These are phyloP conservation scores for Solanum gracilifrons DNA, from an alignment of 257 asterid genomes.

Conservation along the genomic window DNA sequence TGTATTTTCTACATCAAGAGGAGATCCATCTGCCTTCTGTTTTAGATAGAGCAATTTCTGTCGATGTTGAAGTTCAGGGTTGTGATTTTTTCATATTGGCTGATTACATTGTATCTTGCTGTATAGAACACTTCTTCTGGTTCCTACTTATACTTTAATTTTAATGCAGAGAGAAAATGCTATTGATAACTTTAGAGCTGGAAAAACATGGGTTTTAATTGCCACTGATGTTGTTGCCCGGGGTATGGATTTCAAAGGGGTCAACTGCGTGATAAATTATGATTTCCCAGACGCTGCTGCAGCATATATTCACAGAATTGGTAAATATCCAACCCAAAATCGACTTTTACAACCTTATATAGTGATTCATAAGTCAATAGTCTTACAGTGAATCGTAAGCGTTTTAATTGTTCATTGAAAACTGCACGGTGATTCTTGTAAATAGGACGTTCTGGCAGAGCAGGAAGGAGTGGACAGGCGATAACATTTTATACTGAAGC, in stretches of 20 bases:
- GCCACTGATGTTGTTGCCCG: constrained; percentile 94
- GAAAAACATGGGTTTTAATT: constrained; percentile 89
- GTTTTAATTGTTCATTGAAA: neutral
- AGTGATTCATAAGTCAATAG: neutral
- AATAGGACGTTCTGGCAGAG: constrained; percentile 83
- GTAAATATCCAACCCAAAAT: constrained; percentile 20
- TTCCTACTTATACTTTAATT: neutral
- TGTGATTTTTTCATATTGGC: neutral
- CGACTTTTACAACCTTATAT: neutral
- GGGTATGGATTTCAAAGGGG: constrained; percentile 97
- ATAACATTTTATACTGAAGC: constrained; percentile 73
- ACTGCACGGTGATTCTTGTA: neutral
- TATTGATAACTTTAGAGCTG: constrained; percentile 68
- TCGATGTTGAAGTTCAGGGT: neutral
- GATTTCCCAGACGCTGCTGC: constrained; percentile 87
- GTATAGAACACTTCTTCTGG: neutral
- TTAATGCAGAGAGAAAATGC: constrained; percentile 62
- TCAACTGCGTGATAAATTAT: constrained; percentile 74
- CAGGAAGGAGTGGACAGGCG: constrained; percentile 91
- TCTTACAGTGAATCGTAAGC: neutral
- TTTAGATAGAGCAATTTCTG: neutral
- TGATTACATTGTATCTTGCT: neutral
- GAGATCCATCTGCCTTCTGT: neutral
- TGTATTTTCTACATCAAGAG: neutral
- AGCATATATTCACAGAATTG: constrained; percentile 82